Evolutionary conservation across 371 early-diverging fungal genomes (phyloP).

Genomic region (Fennellomyces sp.): DNA sequence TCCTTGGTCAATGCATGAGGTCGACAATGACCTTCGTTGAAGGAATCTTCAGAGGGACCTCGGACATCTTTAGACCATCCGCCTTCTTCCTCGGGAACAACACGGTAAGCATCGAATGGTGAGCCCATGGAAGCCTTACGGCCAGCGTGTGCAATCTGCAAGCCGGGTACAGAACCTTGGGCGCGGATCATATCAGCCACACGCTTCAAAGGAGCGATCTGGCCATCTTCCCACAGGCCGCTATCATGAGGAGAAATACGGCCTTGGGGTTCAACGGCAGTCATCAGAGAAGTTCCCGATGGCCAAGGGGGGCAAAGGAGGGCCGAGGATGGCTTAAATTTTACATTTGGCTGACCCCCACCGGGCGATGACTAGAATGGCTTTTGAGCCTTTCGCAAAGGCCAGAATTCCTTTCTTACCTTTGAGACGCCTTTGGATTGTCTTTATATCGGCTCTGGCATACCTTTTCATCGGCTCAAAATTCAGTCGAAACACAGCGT

Average conservation of each 20-base stretch:
- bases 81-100: conserved; percentile 50
- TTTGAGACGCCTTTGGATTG: no score
- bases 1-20: conserved; percentile 66
- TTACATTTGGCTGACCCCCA: no score
- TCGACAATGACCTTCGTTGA: conserved; percentile 35
- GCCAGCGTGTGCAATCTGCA: conserved; percentile 87
- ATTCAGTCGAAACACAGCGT: no score
- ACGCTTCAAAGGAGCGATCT: conserved; percentile 61
- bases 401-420: no score
- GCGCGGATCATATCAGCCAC: conserved; percentile 68
- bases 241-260: conserved; percentile 77
- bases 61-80: conserved; percentile 83
- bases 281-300: no score
- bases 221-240: conserved; percentile 83
- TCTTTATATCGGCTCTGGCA: no score
- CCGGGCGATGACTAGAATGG: no score
- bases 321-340: no score
- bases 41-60: conserved; percentile 66
- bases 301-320: no score
- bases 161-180: conserved; percentile 63
- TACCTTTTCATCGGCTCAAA: no score
- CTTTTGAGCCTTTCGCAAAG: no score
- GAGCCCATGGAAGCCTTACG: conserved; percentile 73
- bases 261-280: conserved; percentile 75
- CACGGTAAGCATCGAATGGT: conserved; percentile 33